phyloP scores from a whole-genome alignment of 2,329 filamentous ascomycete species.

The Alternaria consortialis region DNA sequence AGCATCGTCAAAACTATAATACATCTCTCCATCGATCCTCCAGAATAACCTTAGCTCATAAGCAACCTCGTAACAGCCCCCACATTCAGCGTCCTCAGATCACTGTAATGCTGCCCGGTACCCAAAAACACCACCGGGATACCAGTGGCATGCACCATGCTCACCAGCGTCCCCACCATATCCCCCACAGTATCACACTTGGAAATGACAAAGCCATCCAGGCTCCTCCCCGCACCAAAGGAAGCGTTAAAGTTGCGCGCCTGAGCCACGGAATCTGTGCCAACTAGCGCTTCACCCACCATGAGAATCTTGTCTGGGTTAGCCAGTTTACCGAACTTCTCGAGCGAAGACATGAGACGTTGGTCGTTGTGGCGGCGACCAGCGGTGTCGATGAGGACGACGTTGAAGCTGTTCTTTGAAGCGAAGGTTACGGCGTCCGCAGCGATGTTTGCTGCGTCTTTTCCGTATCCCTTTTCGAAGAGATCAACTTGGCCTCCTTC shows the following conservation, averaged over 20 bases:
- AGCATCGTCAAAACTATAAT: background rate
- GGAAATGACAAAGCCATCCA: constrained; percentile 97
- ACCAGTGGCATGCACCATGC: constrained; percentile 95
- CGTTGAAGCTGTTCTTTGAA: constrained; percentile 79
- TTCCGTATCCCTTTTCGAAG: constrained; percentile 97
- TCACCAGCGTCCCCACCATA: constrained; percentile 96
- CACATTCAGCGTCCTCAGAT: constrained; percentile 71
- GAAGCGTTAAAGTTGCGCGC: constrained; percentile 95
- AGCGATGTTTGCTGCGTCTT: constrained; percentile 94
- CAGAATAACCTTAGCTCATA: constrained; percentile 57
- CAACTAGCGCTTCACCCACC: constrained; percentile 92
- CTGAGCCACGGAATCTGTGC: constrained; percentile 93
- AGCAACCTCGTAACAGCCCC: constrained; percentile 68
- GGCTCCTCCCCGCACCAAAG: constrained; percentile 79
- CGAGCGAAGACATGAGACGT: constrained; percentile 92
- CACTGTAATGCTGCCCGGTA: constrained; percentile 73
- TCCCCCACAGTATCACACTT: constrained; percentile 99
- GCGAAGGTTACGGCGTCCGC: constrained; percentile 91
- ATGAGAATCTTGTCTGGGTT: constrained; percentile 98
- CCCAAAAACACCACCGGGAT: constrained; percentile 95
- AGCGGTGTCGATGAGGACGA: constrained; percentile 96
- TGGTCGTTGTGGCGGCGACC: constrained; percentile 95
- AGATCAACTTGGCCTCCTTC: constrained; percentile 85
- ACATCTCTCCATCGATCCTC: background rate
- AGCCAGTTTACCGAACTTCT: constrained; percentile 97